Conservation (phyloP, 2,329 filamentous ascomycete species). For the Stromatinia cepivora region DNA sequence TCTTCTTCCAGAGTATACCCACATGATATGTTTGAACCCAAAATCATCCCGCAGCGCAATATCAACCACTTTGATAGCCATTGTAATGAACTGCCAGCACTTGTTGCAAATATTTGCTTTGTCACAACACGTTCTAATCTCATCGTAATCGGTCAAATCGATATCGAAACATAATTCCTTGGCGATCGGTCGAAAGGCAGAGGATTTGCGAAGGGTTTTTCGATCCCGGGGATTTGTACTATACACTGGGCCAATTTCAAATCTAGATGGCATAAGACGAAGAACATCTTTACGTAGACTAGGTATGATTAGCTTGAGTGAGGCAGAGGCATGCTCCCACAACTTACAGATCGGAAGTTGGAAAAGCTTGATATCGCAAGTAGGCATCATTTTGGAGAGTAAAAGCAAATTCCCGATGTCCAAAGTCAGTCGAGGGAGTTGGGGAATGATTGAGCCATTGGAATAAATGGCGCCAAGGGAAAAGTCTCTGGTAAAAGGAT, state of each 20-base stretch:
- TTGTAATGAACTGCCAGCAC: slow-evolving; percentile 97
- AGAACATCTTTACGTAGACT: slow-evolving; percentile 90
- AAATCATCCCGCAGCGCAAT: slow-evolving; percentile 87
- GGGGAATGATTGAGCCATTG: slow-evolving; percentile 97
- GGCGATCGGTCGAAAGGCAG: slow-evolving; percentile 79
- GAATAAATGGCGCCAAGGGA: slow-evolving; percentile 91
- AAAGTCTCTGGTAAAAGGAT: slow-evolving; percentile 92
- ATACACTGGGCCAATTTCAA: slow-evolving; percentile 98
- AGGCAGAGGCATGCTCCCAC: background rate
- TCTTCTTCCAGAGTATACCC: slow-evolving; percentile 96
- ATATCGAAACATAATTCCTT: slow-evolving; percentile 99
- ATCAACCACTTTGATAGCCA: slow-evolving; percentile 95
- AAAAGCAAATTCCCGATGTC: slow-evolving; percentile 92
- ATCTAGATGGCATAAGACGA: slow-evolving; percentile 83
- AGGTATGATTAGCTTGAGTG: slow-evolving; percentile 29
- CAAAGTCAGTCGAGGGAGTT: slow-evolving; percentile 82
- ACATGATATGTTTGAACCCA: slow-evolving; percentile 94
- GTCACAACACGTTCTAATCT: slow-evolving; percentile 90
- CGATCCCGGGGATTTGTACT: slow-evolving; percentile 89
- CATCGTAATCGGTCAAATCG: slow-evolving; percentile 98
- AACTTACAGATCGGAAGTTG: slow-evolving; percentile 61
- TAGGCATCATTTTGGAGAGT: slow-evolving; percentile 92
- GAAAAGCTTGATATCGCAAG: slow-evolving; percentile 83
- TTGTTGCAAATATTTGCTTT: slow-evolving; percentile 91
- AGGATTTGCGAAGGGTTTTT: slow-evolving; percentile 78